Evolutionary conservation across 208 protist genomes (phyloP).

Genomic region (Leishmania amazonensis): DNA sequence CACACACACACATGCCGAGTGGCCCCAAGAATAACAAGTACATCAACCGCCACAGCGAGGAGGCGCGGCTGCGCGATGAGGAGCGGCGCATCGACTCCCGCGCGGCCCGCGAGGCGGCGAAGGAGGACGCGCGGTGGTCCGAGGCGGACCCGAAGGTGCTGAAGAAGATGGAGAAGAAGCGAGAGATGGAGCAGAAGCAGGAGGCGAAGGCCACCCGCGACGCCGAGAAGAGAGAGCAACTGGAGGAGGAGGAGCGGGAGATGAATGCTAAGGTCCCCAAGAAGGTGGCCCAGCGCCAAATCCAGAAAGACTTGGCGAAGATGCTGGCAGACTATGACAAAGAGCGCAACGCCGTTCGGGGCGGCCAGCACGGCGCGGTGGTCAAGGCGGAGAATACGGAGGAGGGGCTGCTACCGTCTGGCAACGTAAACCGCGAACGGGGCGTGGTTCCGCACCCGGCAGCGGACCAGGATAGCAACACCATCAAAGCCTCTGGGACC

Average conservation of each 20-base stretch:
- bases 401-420: conserved; percentile 33
- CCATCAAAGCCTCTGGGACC: conserved; percentile 49
- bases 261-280: conserved; percentile 57
- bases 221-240: conserved; percentile 75
- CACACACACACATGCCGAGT: conserved; percentile 62
- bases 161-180: conserved; percentile 66
- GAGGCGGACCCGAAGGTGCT: conserved; percentile 62
- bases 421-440: conserved; percentile 55
- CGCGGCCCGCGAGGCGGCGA: conserved; percentile 32
- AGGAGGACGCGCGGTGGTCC: conserved; percentile 78
- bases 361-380: conserved; percentile 27
- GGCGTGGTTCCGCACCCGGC: conserved; percentile 20
- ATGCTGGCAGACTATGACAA: conserved; percentile 87
- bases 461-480: conserved; percentile 16
- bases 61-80: conserved; percentile 73
- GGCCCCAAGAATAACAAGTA: conserved; percentile 86
- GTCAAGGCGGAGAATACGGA: conserved; percentile 17
- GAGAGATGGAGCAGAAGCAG: conserved; percentile 68
- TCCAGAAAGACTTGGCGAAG: conserved; percentile 88
- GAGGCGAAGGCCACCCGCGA: conserved; percentile 48
- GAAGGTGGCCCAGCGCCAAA: conserved; percentile 75
- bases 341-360: conserved; percentile 44
- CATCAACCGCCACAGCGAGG: conserved; percentile 84
- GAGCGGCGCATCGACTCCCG: conserved; percentile 47
- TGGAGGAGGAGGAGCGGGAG: conserved; percentile 72